A percentile compares a stretch with the other conserved stretches of the same genome.
phyloP scores from a whole-genome alignment of 2,329 filamentous ascomycete species.

The Trichoderma koningii region DNA sequence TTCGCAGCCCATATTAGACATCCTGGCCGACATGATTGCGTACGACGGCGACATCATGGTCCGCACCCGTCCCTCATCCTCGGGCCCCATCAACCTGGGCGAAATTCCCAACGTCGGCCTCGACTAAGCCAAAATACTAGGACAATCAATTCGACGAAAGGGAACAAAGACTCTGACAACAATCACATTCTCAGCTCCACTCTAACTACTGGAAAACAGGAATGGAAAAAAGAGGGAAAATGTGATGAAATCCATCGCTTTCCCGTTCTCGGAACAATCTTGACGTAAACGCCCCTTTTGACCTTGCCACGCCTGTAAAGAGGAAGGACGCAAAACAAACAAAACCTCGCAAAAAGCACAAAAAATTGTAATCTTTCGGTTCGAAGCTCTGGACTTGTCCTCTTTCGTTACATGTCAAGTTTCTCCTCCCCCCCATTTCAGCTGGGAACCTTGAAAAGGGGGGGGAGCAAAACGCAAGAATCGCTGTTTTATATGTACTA shows the following conservation, averaged over 20 bases:
- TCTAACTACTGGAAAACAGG: background rate
- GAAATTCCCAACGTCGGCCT: constrained; percentile 56
- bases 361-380: background rate
- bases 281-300: constrained; percentile 1
- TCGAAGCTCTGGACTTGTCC: constrained; percentile 22
- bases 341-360: constrained; percentile 24
- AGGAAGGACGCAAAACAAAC: constrained; percentile 16
- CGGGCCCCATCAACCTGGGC: constrained; percentile 45
- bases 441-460: background rate
- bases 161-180: background rate
- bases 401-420: background rate
- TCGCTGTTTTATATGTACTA: constrained; percentile 40
- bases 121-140: constrained; percentile 47
- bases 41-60: constrained; percentile 76
- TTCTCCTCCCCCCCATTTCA: background rate
- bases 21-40: constrained; percentile 97
- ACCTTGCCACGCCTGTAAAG: background rate
- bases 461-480: background rate
- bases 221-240: constrained; percentile 9
- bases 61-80: constrained; percentile 43
- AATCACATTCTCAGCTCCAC: constrained; percentile 14
- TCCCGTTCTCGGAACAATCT: background rate
- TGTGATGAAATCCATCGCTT: background rate
- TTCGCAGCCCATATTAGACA: constrained; percentile 80
- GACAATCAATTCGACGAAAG: background rate